Percentiles rank a stretch among this genome's conserved stretches.
Evolutionary conservation across 2,329 filamentous ascomycete species (phyloP).

Genomic region (Fusarium euwallaceae): DNA sequence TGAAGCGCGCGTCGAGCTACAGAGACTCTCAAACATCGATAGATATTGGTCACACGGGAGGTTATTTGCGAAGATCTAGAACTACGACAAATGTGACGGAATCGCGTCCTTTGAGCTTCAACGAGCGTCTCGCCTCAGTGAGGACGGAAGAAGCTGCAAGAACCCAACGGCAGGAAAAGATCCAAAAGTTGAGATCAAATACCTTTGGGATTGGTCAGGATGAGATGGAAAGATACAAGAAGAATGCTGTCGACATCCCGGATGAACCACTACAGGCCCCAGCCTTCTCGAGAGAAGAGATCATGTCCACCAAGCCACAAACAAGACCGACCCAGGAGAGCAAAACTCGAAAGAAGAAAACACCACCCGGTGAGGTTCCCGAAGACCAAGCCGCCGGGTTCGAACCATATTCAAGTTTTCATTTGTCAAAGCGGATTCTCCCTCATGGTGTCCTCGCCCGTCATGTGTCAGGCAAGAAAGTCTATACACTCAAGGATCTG

Average conservation of each 20-base stretch:
- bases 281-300: conserved; percentile 74
- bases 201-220: conserved; percentile 69
- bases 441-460: conserved; percentile 85
- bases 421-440: conserved; percentile 85
- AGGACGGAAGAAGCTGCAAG: conserved; percentile 67
- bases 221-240: conserved; percentile 72
- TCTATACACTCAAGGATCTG: conserved; percentile 83
- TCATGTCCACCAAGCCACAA: conserved; percentile 57
- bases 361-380: conserved; percentile 35
- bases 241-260: conserved; percentile 67
- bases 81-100: conserved; percentile 52
- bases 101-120: conserved; percentile 74
- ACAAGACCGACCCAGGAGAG: conserved; percentile 30
- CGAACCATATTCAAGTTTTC: conserved; percentile 87
- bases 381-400: conserved; percentile 65
- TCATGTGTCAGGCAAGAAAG: conserved; percentile 81
- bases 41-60: conserved; percentile 43
- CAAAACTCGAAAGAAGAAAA: conserved; percentile 30
- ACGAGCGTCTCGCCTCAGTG: conserved; percentile 84
- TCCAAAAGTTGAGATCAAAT: conserved; percentile 66
- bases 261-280: conserved; percentile 62
- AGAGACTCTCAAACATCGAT: conserved; percentile 45
- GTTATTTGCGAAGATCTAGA: conserved; percentile 60
- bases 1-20: conserved; percentile 77
- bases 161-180: conserved; percentile 64